phyloP scores from a whole-genome alignment of 2,329 filamentous ascomycete species.

The Colletotrichum limetticola region DNA sequence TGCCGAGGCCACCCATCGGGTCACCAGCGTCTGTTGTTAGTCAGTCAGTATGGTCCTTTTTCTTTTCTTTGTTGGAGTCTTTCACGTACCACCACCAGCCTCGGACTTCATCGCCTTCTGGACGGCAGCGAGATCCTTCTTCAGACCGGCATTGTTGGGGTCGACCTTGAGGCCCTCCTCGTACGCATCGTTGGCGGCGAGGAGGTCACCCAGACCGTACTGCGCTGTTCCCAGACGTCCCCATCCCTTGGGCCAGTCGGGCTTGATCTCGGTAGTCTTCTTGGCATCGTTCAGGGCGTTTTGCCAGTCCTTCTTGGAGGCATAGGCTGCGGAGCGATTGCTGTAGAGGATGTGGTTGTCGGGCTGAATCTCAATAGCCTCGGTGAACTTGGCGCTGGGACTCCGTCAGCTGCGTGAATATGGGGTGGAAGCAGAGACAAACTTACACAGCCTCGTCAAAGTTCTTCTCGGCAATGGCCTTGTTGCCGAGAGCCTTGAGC shows the following conservation, averaged over 20 bases:
- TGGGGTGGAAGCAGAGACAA: background rate
- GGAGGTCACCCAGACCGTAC: constrained; percentile 87
- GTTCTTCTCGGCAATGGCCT: constrained; percentile 97
- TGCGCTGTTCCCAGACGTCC: constrained; percentile 91
- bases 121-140: constrained; percentile 86
- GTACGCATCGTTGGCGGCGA: constrained; percentile 89
- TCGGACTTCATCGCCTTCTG: constrained; percentile 89
- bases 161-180: constrained; percentile 95
- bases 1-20: constrained; percentile 80
- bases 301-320: constrained; percentile 89
- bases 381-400: constrained; percentile 87
- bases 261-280: constrained; percentile 94
- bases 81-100: constrained; percentile 49
- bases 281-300: constrained; percentile 88
- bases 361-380: constrained; percentile 90
- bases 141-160: constrained; percentile 90
- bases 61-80: accelerated
- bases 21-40: constrained; percentile 59
- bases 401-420: constrained; percentile 32
- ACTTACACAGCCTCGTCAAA: constrained; percentile 95
- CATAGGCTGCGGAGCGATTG: constrained; percentile 89
- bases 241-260: constrained; percentile 98
- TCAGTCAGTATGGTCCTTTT: constrained; percentile 20
- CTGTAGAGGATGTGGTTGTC: constrained; percentile 97
- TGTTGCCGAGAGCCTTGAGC: constrained; percentile 98